Evolutionary conservation across 805 yeast genomes (phyloP).

Genomic region (Tetrapisispora taiwanensis): DNA sequence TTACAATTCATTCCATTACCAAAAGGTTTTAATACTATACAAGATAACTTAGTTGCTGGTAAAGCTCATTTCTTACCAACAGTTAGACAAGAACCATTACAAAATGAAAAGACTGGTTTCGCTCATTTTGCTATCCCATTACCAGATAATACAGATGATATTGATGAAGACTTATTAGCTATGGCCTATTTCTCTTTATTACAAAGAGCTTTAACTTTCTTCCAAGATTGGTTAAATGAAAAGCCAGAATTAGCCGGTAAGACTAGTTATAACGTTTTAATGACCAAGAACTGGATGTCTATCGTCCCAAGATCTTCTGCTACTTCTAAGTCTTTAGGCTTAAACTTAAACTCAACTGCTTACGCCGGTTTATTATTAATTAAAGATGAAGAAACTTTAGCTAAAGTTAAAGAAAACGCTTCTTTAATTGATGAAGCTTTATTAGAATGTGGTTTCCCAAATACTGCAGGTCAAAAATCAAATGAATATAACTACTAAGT

Average conservation of each 20-base stretch:
- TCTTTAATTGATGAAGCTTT: constrained; percentile 39
- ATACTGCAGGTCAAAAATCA: constrained; percentile 41
- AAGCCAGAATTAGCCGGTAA: constrained; percentile 20
- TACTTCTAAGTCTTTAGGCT: constrained; percentile 34
- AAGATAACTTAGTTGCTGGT: constrained; percentile 38
- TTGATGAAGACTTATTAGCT: constrained; percentile 49
- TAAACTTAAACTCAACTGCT: constrained; percentile 73
- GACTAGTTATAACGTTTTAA: constrained; percentile 68
- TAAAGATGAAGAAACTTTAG: constrained; percentile 49
- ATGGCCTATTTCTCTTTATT: constrained; percentile 63
- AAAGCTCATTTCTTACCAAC: constrained; percentile 48
- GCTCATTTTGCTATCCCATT: constrained; percentile 76
- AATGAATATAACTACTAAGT: constrained; percentile 52
- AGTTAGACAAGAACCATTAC: constrained; percentile 48
- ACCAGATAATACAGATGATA: constrained; percentile 36
- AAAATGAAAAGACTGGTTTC: constrained; percentile 51
- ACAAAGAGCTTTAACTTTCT: constrained; percentile 62
- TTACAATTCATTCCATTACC: constrained; percentile 77
- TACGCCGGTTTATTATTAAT: constrained; percentile 70
- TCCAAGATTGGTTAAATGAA: constrained; percentile 39
- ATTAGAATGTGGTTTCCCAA: constrained; percentile 54
- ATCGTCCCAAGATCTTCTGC: constrained; percentile 67
- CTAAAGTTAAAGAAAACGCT: constrained; percentile 39
- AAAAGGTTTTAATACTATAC: constrained; percentile 44
- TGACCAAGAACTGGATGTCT: constrained; percentile 79